These are phyloP conservation scores for Trichosporon coremiiforme DNA, from an alignment of 1,284 basidiomycete genomes.

Conservation along the genomic window DNA sequence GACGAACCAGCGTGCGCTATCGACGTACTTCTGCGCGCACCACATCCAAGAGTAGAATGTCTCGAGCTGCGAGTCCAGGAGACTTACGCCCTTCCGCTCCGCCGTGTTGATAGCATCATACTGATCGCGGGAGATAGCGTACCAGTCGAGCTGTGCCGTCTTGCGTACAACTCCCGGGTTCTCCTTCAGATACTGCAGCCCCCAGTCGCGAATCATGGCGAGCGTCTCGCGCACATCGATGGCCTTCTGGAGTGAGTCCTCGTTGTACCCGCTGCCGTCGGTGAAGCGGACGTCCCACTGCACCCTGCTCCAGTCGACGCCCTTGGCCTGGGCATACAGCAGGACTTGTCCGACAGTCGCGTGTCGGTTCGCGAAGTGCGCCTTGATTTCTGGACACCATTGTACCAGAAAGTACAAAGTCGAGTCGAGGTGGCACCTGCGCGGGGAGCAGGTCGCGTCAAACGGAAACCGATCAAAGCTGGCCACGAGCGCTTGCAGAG, in stretches of 20 bases:
- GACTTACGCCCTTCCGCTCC: too few species aligned
- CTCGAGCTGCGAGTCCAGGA: neutral
- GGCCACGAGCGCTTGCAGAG: neutral
- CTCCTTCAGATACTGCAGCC: neutral
- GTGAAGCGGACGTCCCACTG: constrained; percentile 18
- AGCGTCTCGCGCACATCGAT: neutral
- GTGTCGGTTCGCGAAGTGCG: neutral
- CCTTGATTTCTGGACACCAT: neutral
- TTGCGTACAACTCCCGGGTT: neutral
- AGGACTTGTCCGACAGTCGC: neutral
- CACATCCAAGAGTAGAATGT: neutral
- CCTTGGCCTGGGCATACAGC: neutral
- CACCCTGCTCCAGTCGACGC: neutral
- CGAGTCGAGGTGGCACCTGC: neutral
- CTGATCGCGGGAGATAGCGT: neutral
- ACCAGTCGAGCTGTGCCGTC: neutral
- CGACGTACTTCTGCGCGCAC: neutral
- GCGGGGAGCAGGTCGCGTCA: neutral
- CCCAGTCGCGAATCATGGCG: neutral
- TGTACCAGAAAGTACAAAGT: neutral
- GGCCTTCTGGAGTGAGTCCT: too few species aligned
- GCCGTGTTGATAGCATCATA: too few species aligned
- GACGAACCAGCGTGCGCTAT: neutral
- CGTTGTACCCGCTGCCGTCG: too few species aligned
- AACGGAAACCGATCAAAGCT: neutral